Evolutionary conservation across 306 rosid genomes (phyloP), one percentile per base, ranked within the genome.

Genomic region (Prunus armeniaca): DNA sequence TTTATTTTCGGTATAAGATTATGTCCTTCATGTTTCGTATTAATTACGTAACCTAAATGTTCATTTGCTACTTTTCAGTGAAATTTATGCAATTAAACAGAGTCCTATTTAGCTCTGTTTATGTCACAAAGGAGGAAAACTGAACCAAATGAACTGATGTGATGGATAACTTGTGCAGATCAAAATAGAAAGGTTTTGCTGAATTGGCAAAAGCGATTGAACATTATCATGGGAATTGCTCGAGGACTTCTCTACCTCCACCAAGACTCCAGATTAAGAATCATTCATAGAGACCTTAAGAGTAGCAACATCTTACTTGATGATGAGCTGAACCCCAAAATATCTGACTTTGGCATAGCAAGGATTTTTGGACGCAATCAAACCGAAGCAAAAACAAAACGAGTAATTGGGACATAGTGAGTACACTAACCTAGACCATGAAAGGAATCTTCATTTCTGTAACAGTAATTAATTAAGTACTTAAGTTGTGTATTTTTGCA

Each of bases 291-390:
- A 19, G 84, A 80, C 49, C 71, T 75, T 12, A 75, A 75, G 67
- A 78, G 72, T 3, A 73, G 85, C 65, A 82, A 78, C 66, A 70
- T 82, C 27, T 73, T 82, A 54, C 78, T 82, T 1, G 85, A 82
- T 8, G 28, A 51, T 20, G 79, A 78, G 65, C 54, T 78, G 85
- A 78, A 82, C 22, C 85, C 82, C 3, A 82, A 78, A 68, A 82
- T 78, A 38, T 67, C 82, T 51, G 82, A 82, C 49, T 82, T 82
- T 43, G 85, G 85, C 5, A 57, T 78, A 55, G 85, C 85, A 30
- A 77, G 82, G 49, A 72, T 71, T 61, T 80, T 51, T 38, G 72
- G 72, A 15, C 72, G 73, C 73, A 62, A 75, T 69, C 76, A 80
- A 28, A 74, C 60, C 0, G 80, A 80, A 69, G 84, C 70, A 51